phyloP scores from a whole-genome alignment of 192 early-diverging fungal genomes.

The Chytriomyces confervae region DNA sequence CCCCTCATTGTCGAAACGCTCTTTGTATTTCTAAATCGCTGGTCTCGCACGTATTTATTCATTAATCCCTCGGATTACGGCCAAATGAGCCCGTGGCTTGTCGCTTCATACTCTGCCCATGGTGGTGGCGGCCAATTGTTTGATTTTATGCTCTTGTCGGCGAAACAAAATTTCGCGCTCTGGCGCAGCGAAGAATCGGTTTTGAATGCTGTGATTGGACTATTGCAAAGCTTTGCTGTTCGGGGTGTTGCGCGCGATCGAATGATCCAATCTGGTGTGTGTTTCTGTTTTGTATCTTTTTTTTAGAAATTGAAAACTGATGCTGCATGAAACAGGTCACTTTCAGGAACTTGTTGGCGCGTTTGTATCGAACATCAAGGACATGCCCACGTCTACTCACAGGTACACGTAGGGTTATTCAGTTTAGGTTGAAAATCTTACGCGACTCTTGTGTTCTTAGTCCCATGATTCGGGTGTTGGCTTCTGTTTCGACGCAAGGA shows the following conservation, averaged over 20 bases:
- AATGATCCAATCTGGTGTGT: conserved; percentile 29
- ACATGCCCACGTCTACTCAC: conserved; percentile 54
- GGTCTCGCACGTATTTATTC: conserved; percentile 76
- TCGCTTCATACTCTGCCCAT: conserved; percentile 60
- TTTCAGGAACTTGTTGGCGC: conserved; percentile 15
- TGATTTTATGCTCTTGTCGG: conserved; percentile 66
- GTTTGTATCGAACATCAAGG: conserved; percentile 41
- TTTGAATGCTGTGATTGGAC: conserved; percentile 39
- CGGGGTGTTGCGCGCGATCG: conserved; percentile 5
- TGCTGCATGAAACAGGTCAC: conserved; percentile 6
- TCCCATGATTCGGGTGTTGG: conserved; percentile 68
- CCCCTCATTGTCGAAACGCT: conserved; percentile 73
- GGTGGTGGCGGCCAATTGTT: conserved; percentile 64
- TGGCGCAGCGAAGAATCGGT: conserved; percentile 79
- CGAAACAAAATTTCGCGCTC: conserved; percentile 65
- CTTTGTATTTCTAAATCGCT: conserved; percentile 77
- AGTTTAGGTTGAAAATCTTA: too few relatives aligned
- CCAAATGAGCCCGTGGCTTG: conserved; percentile 52
- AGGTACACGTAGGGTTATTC: neutral
- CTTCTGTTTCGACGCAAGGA: conserved; percentile 63
- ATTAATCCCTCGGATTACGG: conserved; percentile 38
- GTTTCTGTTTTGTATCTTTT: neutral
- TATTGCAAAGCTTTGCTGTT: conserved; percentile 25
- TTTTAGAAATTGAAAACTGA: neutral
- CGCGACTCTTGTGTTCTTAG: conserved; percentile 33